Conservation (phyloP, 1,284 basidiomycete species). For the Ustilago trichophora region DNA sequence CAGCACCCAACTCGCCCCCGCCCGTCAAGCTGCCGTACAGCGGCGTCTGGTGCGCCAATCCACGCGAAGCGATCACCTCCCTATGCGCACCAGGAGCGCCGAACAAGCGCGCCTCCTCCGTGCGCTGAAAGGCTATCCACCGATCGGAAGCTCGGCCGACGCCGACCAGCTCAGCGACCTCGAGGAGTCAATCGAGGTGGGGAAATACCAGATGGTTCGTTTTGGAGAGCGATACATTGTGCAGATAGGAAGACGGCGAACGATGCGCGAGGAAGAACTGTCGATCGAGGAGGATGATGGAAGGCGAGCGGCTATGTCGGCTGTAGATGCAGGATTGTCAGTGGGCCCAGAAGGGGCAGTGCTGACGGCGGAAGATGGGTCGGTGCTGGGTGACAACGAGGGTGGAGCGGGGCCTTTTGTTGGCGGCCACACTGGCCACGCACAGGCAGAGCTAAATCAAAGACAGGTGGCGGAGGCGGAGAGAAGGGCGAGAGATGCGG, state of each 20-base stretch:
- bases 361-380: constrained; percentile 8
- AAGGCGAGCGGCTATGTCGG: constrained; percentile 20
- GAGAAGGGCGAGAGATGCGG: constrained; percentile 35
- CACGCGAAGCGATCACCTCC: constrained; percentile 52
- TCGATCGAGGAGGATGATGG: constrained; percentile 54
- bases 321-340: constrained; percentile 21
- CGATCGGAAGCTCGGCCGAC: constrained; percentile 50
- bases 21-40: constrained; percentile 25
- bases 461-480: constrained; percentile 25
- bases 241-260: constrained; percentile 55
- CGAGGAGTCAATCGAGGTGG: constrained; percentile 54
- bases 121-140: constrained; percentile 54
- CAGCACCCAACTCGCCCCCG: constrained; percentile 23
- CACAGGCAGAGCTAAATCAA: constrained; percentile 31
- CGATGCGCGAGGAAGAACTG: constrained; percentile 56
- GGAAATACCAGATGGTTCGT: constrained; percentile 50
- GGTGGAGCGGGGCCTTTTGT: constrained; percentile 11
- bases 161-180: constrained; percentile 62
- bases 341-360: constrained; percentile 10
- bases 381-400: constrained; percentile 12
- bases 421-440: constrained; percentile 36
- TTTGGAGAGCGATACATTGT: constrained; percentile 60
- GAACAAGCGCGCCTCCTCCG: constrained; percentile 52
- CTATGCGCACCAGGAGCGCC: constrained; percentile 31
- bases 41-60: constrained; percentile 40